These are phyloP conservation scores for Dactylellina haptotyla DNA, from an alignment of 2,329 filamentous ascomycete genomes.

Conservation along the genomic window DNA sequence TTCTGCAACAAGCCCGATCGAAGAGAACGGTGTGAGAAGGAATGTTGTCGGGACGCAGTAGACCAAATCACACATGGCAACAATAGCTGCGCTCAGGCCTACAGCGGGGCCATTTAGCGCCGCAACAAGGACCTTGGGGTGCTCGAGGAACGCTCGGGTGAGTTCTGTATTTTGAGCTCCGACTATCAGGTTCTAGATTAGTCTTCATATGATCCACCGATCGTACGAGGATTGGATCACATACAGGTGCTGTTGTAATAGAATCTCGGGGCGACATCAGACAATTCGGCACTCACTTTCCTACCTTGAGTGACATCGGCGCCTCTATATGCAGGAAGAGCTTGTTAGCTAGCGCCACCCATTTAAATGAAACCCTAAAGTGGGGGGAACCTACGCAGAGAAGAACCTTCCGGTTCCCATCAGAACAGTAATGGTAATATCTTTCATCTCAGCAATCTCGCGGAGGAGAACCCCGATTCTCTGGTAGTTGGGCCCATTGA, in stretches of 20 bases:
- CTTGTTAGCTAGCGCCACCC: background rate
- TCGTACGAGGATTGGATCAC: background rate
- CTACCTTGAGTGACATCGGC: conserved; percentile 51
- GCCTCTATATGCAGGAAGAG: conserved; percentile 22
- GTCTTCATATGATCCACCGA: background rate
- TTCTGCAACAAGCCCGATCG: conserved; percentile 88
- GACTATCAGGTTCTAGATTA: conserved; percentile 66
- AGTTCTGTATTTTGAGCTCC: conserved; percentile 87
- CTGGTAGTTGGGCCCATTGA: conserved; percentile 78
- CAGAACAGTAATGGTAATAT: conserved; percentile 84
- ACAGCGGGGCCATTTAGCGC: conserved; percentile 92
- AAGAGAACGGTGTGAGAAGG: conserved; percentile 89
- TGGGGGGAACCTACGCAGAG: conserved; percentile 74
- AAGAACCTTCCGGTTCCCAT: conserved; percentile 84
- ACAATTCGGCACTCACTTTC: conserved; percentile 4
- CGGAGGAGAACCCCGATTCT: conserved; percentile 76
- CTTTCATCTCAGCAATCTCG: conserved; percentile 79
- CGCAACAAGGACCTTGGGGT: conserved; percentile 90
- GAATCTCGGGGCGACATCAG: conserved; percentile 35
- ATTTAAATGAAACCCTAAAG: background rate
- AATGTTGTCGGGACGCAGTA: conserved; percentile 72
- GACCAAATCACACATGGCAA: conserved; percentile 89
- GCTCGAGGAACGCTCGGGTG: conserved; percentile 88
- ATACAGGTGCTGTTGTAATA: conserved; percentile 46
- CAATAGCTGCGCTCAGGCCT: conserved; percentile 84